Evolutionary conservation across 768 basidiomycete genomes (phyloP), one percentile per base, ranked within the genome.

Genomic region (Rhizopogon rudus): DNA sequence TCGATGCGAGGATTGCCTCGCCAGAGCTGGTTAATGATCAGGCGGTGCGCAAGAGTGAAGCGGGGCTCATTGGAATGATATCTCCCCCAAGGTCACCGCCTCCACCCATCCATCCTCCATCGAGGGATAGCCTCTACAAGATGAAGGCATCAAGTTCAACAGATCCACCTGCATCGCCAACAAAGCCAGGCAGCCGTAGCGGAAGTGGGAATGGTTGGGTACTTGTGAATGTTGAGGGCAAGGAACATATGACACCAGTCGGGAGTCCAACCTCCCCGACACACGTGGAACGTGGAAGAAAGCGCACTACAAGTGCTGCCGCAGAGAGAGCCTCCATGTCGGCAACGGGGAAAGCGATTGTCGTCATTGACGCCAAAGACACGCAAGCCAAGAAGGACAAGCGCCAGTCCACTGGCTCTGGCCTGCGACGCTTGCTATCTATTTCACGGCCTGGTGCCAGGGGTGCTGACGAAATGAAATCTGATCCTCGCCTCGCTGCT

Each of bases 121-220:
- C 63, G n/a, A 46, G 61, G 43, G 70, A 71, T 25, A 61, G 58
- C 33, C 44, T 44, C 41, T 57, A 61, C 39, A 70, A 57, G 50
- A 54, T 59, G 16, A 71, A 55, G 54, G 56, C 60, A 41, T 49
- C 48, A 12, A 51, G 51, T 37, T 65, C 65, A 43, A 60, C 60
- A 42, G 57, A 59, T 35, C 58, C 60, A 25, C 72, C 61, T 16
- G 65, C 61, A 12, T 72, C 71, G 33, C 69, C 71, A 37, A 71
- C 63, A 46, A 67, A 73, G 61, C 62, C 72, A 41, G 69, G 64
- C 28, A 64, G 62, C 51, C 60, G 63, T 55, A 71, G 70, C 45
- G 72, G 71, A 41, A 75, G 72, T 43, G 77, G 78, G 14, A 72
- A 81, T 61, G 84, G 84, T 25, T 86, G 84, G 84, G 84, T 86